Conservation (phyloP, 2,329 filamentous ascomycete genomes). For the Neofusicoccum laricinum region DNA sequence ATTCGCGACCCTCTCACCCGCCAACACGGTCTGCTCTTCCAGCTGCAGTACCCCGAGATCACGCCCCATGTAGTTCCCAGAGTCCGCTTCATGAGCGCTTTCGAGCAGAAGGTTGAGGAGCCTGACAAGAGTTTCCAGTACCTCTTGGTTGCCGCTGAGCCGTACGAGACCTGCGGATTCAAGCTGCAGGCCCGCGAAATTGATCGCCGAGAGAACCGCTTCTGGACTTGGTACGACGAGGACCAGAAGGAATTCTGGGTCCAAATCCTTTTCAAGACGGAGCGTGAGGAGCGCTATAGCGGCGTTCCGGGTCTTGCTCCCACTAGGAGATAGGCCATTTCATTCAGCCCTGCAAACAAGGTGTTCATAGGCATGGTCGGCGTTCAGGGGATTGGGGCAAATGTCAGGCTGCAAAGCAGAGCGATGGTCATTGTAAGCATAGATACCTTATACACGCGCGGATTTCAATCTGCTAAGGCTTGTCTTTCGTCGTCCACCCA, state of each 20-base stretch:
- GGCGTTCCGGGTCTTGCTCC: constrained; percentile 64
- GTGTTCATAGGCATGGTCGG: constrained; percentile 9
- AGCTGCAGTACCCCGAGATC: constrained; percentile 93
- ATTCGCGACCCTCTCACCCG: constrained; percentile 82
- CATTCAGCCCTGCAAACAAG: neutral
- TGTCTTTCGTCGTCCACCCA: neutral
- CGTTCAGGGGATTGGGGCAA: neutral
- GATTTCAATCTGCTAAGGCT: constrained; percentile 2
- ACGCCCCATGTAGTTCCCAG: constrained; percentile 70
- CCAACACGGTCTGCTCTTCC: constrained; percentile 90
- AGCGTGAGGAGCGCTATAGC: constrained; percentile 85
- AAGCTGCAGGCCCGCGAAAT: constrained; percentile 94
- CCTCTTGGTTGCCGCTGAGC: constrained; percentile 89
- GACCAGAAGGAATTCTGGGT: constrained; percentile 98
- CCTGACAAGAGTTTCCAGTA: constrained; percentile 95
- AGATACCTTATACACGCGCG: constrained; percentile 13
- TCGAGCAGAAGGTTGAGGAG: constrained; percentile 92
- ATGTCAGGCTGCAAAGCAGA: neutral
- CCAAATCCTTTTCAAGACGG: constrained; percentile 97
- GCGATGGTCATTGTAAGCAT: constrained; percentile 13
- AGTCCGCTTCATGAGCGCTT: constrained; percentile 96
- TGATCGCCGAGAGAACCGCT: constrained; percentile 80
- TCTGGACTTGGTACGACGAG: constrained; percentile 93
- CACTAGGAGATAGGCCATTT: constrained; percentile 12
- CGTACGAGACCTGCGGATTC: constrained; percentile 96